Conservation (phyloP, 768 basidiomycete genomes). For the Candolleomyces aberdarensis region DNA sequence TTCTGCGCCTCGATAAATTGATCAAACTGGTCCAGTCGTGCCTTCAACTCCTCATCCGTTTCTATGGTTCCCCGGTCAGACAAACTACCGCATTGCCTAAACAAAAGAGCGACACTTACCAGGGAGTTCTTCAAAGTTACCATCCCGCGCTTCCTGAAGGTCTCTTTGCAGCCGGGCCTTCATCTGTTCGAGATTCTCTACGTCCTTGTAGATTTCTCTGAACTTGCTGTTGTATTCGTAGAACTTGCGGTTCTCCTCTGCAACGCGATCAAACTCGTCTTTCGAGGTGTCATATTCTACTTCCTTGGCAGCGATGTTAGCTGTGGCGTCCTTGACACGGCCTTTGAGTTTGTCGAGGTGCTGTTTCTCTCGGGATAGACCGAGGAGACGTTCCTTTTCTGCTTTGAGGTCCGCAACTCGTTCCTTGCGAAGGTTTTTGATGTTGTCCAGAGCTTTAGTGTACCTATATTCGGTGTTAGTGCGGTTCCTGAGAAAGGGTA, state of each 20-base stretch:
- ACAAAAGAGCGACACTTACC: slow-evolving; percentile 38
- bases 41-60: slow-evolving; percentile 67
- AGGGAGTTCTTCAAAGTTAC: slow-evolving; percentile 63
- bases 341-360: slow-evolving; percentile 81
- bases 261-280: slow-evolving; percentile 59
- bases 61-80: slow-evolving; percentile 38
- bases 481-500: not conserved
- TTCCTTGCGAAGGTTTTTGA: slow-evolving; percentile 89
- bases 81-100: not conserved
- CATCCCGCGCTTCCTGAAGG: slow-evolving; percentile 50
- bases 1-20: slow-evolving; percentile 51
- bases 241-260: slow-evolving; percentile 71
- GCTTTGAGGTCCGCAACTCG: slow-evolving; percentile 87
- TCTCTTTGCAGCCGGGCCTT: slow-evolving; percentile 62
- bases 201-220: slow-evolving; percentile 75
- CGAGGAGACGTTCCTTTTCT: slow-evolving; percentile 82
- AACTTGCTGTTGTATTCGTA: slow-evolving; percentile 84
- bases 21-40: slow-evolving; percentile 56
- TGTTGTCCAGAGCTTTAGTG: slow-evolving; percentile 93
- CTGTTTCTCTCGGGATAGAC: slow-evolving; percentile 76
- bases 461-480: slow-evolving; percentile 52
- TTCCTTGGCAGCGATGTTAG: slow-evolving; percentile 65
- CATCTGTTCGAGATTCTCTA: slow-evolving; percentile 59
- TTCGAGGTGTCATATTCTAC: slow-evolving; percentile 71
- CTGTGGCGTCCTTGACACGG: slow-evolving; percentile 59